Conservation (phyloP, 2,329 filamentous ascomycete genomes). For the Paracoccidioides brasiliensis region DNA sequence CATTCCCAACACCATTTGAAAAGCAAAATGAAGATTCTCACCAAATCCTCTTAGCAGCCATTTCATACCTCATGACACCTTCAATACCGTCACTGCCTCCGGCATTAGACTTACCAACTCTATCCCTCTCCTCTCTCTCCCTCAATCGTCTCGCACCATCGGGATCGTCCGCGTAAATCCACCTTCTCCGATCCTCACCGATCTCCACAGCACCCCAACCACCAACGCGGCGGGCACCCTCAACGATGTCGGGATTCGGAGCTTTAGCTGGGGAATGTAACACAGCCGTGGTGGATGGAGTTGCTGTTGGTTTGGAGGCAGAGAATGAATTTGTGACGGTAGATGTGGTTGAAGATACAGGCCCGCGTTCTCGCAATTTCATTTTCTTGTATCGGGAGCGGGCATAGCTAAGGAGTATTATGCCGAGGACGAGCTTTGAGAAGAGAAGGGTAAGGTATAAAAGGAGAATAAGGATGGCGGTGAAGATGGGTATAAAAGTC, state of each 20-base stretch:
- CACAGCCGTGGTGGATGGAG: constrained; percentile 5
- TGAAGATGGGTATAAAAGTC: constrained; percentile 37
- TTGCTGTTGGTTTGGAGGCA: constrained; percentile 1
- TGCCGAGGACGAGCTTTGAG: constrained; percentile 74
- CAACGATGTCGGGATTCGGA: constrained; percentile 45
- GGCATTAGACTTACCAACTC: constrained; percentile 44
- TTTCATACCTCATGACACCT: constrained; percentile 69
- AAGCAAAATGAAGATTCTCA: constrained; percentile 27
- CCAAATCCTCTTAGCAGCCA: constrained; percentile 97
- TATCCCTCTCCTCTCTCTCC: constrained; percentile 50
- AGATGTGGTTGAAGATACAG: constrained; percentile 4
- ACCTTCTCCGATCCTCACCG: constrained; percentile 69
- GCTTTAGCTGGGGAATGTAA: background rate
- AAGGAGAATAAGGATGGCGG: constrained; percentile 73
- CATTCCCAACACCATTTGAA: background rate
- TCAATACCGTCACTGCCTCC: constrained; percentile 50
- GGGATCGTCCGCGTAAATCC: constrained; percentile 76
- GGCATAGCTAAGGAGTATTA: constrained; percentile 68
- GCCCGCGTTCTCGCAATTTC: constrained; percentile 50
- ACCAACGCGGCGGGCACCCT: constrained; percentile 63
- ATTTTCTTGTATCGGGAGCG: constrained; percentile 68
- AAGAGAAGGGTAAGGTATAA: constrained; percentile 75
- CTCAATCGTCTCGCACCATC: constrained; percentile 54
- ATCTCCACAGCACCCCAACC: constrained; percentile 80
- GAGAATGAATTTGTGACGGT: background rate